A percentile compares a stretch with the other conserved stretches of the same genome.
Conservation (phyloP, 2,329 filamentous ascomycete genomes). For the Fusarium palustre region DNA sequence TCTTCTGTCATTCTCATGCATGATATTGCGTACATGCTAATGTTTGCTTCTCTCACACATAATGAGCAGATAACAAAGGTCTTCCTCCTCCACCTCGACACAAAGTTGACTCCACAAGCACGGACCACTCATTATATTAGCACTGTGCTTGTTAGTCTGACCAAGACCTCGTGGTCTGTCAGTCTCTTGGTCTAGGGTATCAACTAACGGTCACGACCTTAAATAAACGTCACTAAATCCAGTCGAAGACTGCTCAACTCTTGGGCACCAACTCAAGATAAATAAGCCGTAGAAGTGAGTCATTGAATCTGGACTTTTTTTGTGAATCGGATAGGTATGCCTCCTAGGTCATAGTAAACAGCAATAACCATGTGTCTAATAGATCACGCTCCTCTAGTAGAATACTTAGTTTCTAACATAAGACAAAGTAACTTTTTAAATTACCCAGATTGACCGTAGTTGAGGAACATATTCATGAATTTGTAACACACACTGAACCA, state of each 20-base stretch:
- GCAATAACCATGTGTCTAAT: background rate
- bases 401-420: background rate
- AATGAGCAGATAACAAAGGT: no score
- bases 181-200: slow-evolving; percentile 26
- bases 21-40: no score
- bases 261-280: background rate
- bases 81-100: no score
- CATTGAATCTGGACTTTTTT: background rate
- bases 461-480: background rate
- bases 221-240: slow-evolving; percentile 4
- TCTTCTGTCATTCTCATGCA: no score
- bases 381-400: background rate
- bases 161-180: slow-evolving; percentile 23
- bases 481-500: background rate
- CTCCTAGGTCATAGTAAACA: background rate
- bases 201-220: slow-evolving; percentile 9
- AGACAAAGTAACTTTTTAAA: background rate
- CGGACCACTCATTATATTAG: no score
- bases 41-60: no score
- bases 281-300: background rate
- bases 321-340: background rate
- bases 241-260: background rate
- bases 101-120: no score
- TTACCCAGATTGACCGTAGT: no score
- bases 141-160: background rate